These are phyloP conservation scores for Triangularia verruculosa DNA, from an alignment of 2,329 filamentous ascomycete genomes.

Conservation along the genomic window DNA sequence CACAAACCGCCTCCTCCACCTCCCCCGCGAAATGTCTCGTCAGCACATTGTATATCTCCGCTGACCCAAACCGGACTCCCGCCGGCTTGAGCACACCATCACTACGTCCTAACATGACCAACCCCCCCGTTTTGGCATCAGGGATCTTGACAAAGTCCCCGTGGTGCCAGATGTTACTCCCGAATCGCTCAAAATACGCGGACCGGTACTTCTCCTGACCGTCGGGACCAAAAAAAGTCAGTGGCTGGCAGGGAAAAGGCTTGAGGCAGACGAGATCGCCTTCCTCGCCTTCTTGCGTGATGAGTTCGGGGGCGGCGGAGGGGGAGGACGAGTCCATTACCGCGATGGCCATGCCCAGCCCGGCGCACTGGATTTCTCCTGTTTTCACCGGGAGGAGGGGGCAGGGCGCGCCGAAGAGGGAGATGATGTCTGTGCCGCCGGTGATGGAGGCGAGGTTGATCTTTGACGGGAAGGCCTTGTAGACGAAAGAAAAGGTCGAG, in stretches of 20 bases:
- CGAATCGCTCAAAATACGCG: constrained; percentile 85
- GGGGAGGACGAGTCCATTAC: constrained; percentile 55
- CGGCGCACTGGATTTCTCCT: constrained; percentile 75
- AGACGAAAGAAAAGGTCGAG: constrained; percentile 89
- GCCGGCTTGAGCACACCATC: constrained; percentile 92
- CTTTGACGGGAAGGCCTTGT: constrained; percentile 72
- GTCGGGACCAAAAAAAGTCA: constrained; percentile 77
- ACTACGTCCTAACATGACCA: constrained; percentile 88
- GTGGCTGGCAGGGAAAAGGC: constrained; percentile 87
- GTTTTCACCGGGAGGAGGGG: constrained; percentile 68
- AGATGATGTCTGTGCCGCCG: constrained; percentile 94
- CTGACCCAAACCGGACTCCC: constrained; percentile 86
- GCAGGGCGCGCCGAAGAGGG: constrained; percentile 84
- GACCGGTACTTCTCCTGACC: constrained; percentile 74
- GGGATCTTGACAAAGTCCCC: constrained; percentile 77
- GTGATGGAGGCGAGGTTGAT: constrained; percentile 92
- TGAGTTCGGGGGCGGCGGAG: constrained; percentile 46
- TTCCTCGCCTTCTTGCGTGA: constrained; percentile 59
- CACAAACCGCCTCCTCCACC: constrained; percentile 82
- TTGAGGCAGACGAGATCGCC: constrained; percentile 85
- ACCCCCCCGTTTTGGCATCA: constrained; percentile 67
- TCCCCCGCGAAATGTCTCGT: constrained; percentile 75
- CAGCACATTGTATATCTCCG: constrained; percentile 95
- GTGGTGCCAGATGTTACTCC: constrained; percentile 78
- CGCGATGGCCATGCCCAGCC: constrained; percentile 73